A percentile compares a stretch with the other conserved stretches of the same genome.
These are phyloP conservation scores for Batkoa obscura DNA, from an alignment of 371 early-diverging fungal genomes.

Conservation along the genomic window DNA sequence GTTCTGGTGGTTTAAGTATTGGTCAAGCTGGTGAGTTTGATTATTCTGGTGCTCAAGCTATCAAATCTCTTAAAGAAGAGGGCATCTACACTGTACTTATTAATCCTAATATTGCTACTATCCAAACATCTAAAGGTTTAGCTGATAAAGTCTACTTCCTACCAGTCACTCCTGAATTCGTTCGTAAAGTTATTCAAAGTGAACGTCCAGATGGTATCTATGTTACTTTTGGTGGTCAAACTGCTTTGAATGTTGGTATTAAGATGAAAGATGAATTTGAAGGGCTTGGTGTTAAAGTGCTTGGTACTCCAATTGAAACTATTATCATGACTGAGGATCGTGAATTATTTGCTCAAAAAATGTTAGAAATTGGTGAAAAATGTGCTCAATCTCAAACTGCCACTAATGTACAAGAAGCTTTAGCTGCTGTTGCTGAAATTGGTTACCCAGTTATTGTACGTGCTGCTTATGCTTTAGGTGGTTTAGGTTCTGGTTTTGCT, in stretches of 20 bases:
- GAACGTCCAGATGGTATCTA: slow-evolving; percentile 90
- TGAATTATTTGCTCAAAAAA: slow-evolving; percentile 76
- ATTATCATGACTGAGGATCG: slow-evolving; percentile 80
- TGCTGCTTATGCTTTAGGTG: slow-evolving; percentile 85
- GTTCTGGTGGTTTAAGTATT: slow-evolving; percentile 83
- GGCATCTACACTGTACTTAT: slow-evolving; percentile 72
- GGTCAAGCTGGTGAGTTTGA: slow-evolving; percentile 98
- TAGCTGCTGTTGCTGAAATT: slow-evolving; percentile 62
- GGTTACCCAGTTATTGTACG: slow-evolving; percentile 86
- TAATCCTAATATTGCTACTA: slow-evolving; percentile 94
- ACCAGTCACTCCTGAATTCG: slow-evolving; percentile 82
- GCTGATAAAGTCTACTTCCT: slow-evolving; percentile 88
- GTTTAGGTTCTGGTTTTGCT: slow-evolving; percentile 92
- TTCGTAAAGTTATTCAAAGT: slow-evolving; percentile 66
- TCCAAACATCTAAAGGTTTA: slow-evolving; percentile 83
- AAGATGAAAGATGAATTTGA: slow-evolving; percentile 53
- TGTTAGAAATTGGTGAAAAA: slow-evolving; percentile 64
- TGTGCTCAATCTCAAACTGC: slow-evolving; percentile 75
- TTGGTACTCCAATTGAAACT: slow-evolving; percentile 84
- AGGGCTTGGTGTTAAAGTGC: slow-evolving; percentile 64
- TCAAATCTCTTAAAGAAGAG: slow-evolving; percentile 86
- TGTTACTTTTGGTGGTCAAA: slow-evolving; percentile 87
- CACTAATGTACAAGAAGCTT: slow-evolving; percentile 55
- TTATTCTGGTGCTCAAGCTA: slow-evolving; percentile 87
- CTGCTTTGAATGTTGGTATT: slow-evolving; percentile 83